Conservation (phyloP, 441 rosid genomes). For the Pelargonium australe region DNA sequence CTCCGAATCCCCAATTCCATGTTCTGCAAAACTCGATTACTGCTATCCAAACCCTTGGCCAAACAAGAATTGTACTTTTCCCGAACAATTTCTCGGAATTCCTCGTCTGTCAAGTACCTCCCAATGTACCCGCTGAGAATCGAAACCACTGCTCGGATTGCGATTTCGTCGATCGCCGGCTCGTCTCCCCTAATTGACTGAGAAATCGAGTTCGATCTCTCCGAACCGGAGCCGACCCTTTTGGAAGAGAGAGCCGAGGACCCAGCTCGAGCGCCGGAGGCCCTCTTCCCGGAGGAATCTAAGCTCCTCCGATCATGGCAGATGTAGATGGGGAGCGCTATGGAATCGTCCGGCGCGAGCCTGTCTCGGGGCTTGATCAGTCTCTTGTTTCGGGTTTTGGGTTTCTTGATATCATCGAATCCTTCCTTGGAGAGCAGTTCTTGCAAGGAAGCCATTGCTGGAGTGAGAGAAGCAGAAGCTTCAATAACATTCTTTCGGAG, state of each 20-base stretch:
- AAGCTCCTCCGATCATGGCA: conserved; percentile 29
- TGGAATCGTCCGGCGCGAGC: conserved; percentile 15
- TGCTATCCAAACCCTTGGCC: conserved; percentile 3
- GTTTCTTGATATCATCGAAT: conserved; percentile 15
- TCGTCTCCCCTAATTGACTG: conserved; percentile 23
- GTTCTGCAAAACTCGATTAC: conserved; percentile 18
- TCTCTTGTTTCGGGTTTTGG: conserved; percentile 1
- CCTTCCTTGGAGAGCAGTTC: conserved; percentile 44
- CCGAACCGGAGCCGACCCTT: conserved; percentile 25
- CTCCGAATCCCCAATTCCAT: conserved; percentile 37
- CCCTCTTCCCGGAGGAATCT: conserved; percentile 18
- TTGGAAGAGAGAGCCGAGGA: conserved; percentile 26
- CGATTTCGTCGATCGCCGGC: conserved; percentile 38
- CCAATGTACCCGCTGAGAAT: conserved; percentile 49
- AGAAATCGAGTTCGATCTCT: conserved; percentile 12
- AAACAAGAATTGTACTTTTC: conserved; percentile 36
- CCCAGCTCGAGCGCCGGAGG: conserved; percentile 14
- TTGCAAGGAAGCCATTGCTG: conserved; percentile 36
- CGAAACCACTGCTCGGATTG: conserved; percentile 41
- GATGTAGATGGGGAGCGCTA: conserved; percentile 27
- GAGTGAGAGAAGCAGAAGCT: conserved; percentile 10
- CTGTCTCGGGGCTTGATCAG: conserved; percentile 15
- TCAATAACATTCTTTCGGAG: conserved; percentile 22
- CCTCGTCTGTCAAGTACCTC: conserved; percentile 35
- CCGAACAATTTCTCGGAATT: conserved; percentile 33